Evolutionary conservation across 345 rosid genomes (phyloP), one percentile per base, ranked within the genome.

Genomic region (Garcia nutans): DNA sequence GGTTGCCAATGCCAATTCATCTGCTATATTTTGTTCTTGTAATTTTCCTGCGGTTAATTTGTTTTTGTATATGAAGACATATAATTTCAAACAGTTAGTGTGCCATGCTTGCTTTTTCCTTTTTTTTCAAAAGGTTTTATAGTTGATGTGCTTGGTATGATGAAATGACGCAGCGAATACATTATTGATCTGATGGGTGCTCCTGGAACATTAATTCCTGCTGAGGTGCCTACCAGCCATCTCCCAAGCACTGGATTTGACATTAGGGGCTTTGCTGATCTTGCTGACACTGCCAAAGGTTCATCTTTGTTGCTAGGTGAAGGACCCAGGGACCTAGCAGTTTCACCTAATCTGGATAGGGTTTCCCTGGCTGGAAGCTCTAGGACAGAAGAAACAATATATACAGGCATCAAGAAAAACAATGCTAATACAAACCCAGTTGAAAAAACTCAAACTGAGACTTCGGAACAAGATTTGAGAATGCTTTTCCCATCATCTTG

Each of bases 131-230:
- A 45, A 28, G 49, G 70, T 71, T 84, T 56, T 57, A 10, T 64
- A 61, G 55, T 67, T 65, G 71, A 63, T 59, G 17, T 79, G 62
- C 47, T 77, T 83, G 66, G 66, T 75, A 41, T 66, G 24, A 80
- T 79, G 57, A 80, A 75, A 66, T 72, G 76, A 65, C 88, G 90
- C 90, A 88, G 97, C 85, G 98, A 94, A 81, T 92, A 91, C 79
- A 94, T 94, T 74, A 88, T 94, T 74, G 98, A 94, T 83, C 89
- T 94, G 75, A 94, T 94, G 98, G 97, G 97, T 81, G 98, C 98
- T 83, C 97, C 98, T 67, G 98, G 98, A 66, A 84, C 94, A 15
- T 83, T 94, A 68, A 90, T 92, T 78, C 98, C 98, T 77, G 84
- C 87, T 9, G 98, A 94, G 87, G 97, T 92, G 72, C 93, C 98